Conservation (phyloP, 345 rosid genomes). For the Cochlearia excelsa region DNA sequence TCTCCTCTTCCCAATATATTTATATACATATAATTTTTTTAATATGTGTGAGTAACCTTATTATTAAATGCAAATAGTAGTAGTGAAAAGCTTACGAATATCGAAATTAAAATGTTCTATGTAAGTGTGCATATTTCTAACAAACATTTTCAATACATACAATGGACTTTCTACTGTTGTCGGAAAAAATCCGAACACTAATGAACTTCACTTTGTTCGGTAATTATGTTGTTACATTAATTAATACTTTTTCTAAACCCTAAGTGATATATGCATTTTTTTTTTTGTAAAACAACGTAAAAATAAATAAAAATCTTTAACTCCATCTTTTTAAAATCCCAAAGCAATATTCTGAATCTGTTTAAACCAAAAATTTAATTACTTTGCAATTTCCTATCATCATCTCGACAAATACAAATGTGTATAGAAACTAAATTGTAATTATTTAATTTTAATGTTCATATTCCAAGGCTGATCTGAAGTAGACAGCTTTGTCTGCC, state of each 20-base stretch:
- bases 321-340: conserved; percentile 34
- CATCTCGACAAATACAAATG: conserved; percentile 32
- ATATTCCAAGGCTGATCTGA: conserved; percentile 40
- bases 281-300: conserved; percentile 2
- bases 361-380: conserved; percentile 8
- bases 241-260: conserved; percentile 22
- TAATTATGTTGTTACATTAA: conserved; percentile 30
- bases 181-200: conserved; percentile 31
- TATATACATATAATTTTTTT: neutral
- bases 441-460: conserved; percentile 24
- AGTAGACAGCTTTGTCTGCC: conserved; percentile 42
- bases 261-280: conserved; percentile 25
- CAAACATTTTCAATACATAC: conserved; percentile 28
- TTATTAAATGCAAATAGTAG: conserved; percentile 3
- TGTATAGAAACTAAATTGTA: conserved; percentile 21
- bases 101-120: conserved; percentile 34
- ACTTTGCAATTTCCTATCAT: conserved; percentile 31
- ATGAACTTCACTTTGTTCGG: conserved; percentile 30
- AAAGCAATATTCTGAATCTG: conserved; percentile 23
- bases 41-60: no score
- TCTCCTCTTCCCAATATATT: conserved; percentile 23
- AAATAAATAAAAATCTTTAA: conserved; percentile 13
- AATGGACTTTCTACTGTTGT: conserved; percentile 23
- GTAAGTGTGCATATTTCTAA: conserved; percentile 23
- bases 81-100: conserved; percentile 4